Evolutionary conservation across 1,284 basidiomycete genomes (phyloP), one percentile per base, ranked within the genome.

Genomic region (Lentinula novae-zelandiae): DNA sequence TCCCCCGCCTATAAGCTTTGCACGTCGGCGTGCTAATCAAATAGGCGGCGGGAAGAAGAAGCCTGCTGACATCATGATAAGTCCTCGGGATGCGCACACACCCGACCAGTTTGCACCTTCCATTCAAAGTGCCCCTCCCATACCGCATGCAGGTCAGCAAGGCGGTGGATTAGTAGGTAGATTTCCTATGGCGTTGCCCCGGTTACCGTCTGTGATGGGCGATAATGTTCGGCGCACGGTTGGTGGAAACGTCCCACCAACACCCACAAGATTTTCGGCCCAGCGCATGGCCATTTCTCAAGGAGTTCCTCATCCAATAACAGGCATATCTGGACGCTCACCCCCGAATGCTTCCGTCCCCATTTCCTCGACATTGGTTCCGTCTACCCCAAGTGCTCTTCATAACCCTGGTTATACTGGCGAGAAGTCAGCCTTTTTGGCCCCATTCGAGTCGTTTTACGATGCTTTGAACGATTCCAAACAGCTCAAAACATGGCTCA

Each of bases 371-470:
- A 77, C 79, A 31, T 42, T 64, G 5, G 84, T 87, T 2, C 87
- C 88, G 1, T 84, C 85, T 1, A 89, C 88, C 1, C 88, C 87
- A 0, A 80, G 80, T 9, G 75, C 79, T 4, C 76, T 89, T 13
- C 84, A 86, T 31, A 81, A 81, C 52, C 80, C 84, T 1, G 78
- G 80, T 3, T 85, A 83, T 67, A 69, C 79, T 15, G 80, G 79
- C n/a, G 86, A 88, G 66, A 89, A 87, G 68, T 76, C 82, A 0
- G 84, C 87, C 17, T 92, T 93, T 70, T 74, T 92, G 55, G 82
- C 86, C 0, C 89, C 88, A 1, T 93, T 93, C 65, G 89, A 89
- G 68, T 70, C 80, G 61, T 92, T 93, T 72, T 92, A 92, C 67
- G 87, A 90, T 62, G 85, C 89, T 1, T 79, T 93, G 40, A 83